phyloP scores from a whole-genome alignment of 2,329 filamentous ascomycete species.

The Clarireedia hainanense region DNA sequence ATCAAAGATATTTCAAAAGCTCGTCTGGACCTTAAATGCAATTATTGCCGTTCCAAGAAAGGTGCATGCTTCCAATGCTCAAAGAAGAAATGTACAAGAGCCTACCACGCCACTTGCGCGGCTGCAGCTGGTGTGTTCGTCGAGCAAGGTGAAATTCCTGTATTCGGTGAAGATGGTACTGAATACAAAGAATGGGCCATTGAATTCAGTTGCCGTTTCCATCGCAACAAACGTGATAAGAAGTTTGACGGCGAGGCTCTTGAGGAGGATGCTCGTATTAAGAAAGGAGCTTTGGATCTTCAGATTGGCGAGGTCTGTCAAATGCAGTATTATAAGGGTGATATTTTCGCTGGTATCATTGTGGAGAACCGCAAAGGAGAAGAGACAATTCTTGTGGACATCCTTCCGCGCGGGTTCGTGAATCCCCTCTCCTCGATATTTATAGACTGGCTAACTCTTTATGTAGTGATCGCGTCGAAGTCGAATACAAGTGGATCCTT shows the following conservation, averaged over 20 bases:
- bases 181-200: slow-evolving; percentile 90
- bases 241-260: slow-evolving; percentile 60
- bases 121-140: slow-evolving; percentile 86
- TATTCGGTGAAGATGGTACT: slow-evolving; percentile 81
- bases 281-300: slow-evolving; percentile 59
- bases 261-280: slow-evolving; percentile 62
- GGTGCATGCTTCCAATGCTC: slow-evolving; percentile 98
- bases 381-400: slow-evolving; percentile 68
- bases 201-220: slow-evolving; percentile 91
- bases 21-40: slow-evolving; percentile 83
- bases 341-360: slow-evolving; percentile 86
- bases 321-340: slow-evolving; percentile 72
- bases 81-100: slow-evolving; percentile 83
- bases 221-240: slow-evolving; percentile 79
- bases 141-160: slow-evolving; percentile 76
- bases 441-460: slow-evolving; percentile 34
- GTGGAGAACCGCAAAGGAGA: slow-evolving; percentile 75
- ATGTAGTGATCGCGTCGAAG: slow-evolving; percentile 61
- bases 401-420: slow-evolving; percentile 75
- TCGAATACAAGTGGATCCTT: slow-evolving; percentile 78
- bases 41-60: slow-evolving; percentile 87
- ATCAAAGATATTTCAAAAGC: slow-evolving; percentile 77
- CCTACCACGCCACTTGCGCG: slow-evolving; percentile 93
- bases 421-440: slow-evolving; percentile 5
- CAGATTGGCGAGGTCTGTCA: slow-evolving; percentile 74